Conservation (phyloP, 306 rosid genomes). For the Dicorynia guianensis region DNA sequence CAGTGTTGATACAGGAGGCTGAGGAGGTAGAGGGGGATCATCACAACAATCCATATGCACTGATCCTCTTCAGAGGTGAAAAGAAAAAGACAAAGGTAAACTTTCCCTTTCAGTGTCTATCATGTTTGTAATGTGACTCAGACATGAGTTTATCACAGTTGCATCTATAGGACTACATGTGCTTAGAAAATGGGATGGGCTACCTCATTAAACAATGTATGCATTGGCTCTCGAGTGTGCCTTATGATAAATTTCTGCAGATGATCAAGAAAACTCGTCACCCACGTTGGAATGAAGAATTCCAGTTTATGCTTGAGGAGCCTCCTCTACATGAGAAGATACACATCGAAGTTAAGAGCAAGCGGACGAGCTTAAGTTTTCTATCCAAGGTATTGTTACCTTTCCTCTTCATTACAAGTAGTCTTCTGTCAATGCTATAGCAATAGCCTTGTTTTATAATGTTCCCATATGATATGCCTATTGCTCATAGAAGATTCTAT, state of each 20-base stretch:
- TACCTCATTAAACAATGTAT: neutral
- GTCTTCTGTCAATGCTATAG: neutral
- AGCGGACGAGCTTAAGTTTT: slow-evolving; percentile 60
- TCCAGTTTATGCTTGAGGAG: slow-evolving; percentile 88
- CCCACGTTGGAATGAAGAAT: slow-evolving; percentile 90
- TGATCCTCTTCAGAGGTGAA: slow-evolving; percentile 77
- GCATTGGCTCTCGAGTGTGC: neutral
- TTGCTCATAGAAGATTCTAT: neutral
- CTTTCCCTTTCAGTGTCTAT: slow-evolving; percentile 12
- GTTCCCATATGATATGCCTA: neutral
- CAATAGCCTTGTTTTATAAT: neutral
- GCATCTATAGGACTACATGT: neutral
- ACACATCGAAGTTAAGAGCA: slow-evolving; percentile 76
- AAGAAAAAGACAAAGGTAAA: slow-evolving; percentile 78
- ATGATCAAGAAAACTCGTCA: slow-evolving; percentile 72
- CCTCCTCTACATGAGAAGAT: slow-evolving; percentile 86
- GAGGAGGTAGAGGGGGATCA: slow-evolving; percentile 81
- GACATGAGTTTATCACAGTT: neutral
- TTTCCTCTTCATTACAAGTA: slow-evolving; percentile 12
- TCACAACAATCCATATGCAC: slow-evolving; percentile 84
- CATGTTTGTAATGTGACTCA: slow-evolving; percentile 24
- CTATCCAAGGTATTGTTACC: slow-evolving; percentile 62
- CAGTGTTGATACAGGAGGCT: slow-evolving; percentile 70
- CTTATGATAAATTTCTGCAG: slow-evolving; percentile 45
- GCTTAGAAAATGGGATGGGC: neutral